Percentiles rank a stretch among this genome's conserved stretches.
Evolutionary conservation across 1,284 basidiomycete species (phyloP).

Genomic region (Moesziomyces aphidis): DNA sequence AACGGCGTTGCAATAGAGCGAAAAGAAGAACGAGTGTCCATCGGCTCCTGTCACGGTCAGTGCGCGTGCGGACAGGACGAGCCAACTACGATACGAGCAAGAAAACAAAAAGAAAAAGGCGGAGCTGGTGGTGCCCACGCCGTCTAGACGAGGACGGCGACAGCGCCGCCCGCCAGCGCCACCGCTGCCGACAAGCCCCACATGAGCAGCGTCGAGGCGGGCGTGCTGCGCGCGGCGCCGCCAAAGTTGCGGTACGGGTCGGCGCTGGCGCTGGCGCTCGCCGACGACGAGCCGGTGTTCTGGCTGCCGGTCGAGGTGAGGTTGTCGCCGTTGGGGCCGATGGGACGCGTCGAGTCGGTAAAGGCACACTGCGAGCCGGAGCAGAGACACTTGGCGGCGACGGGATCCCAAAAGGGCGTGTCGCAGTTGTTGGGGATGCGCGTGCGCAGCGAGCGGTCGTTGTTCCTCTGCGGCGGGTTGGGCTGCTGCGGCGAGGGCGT

Average conservation of each 20-base stretch:
- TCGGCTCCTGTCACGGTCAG: neutral
- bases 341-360: slow-evolving; percentile 55
- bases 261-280: slow-evolving; percentile 19
- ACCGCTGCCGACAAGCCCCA: slow-evolving; percentile 25
- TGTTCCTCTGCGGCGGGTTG: slow-evolving; percentile 62
- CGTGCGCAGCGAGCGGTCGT: slow-evolving; percentile 52
- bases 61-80: neutral
- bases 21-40: neutral
- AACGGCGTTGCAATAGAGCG: neutral
- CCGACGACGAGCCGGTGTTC: slow-evolving; percentile 20
- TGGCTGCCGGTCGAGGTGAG: slow-evolving; percentile 31
- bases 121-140: neutral
- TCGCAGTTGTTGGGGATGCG: slow-evolving; percentile 56
- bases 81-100: neutral
- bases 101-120: neutral
- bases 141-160: slow-evolving; percentile 23
- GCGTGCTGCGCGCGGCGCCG: slow-evolving; percentile 10
- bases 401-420: slow-evolving; percentile 63
- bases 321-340: slow-evolving; percentile 57
- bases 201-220: slow-evolving; percentile 8
- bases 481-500: slow-evolving; percentile 59
- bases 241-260: slow-evolving; percentile 41
- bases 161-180: slow-evolving; percentile 21
- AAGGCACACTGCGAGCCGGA: slow-evolving; percentile 44
- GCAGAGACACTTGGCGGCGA: slow-evolving; percentile 60